A percentile compares a stretch with the other conserved stretches of the same genome.
Evolutionary conservation across 2,329 filamentous ascomycete genomes (phyloP).

Genomic region (Hypoxylon sp.): DNA sequence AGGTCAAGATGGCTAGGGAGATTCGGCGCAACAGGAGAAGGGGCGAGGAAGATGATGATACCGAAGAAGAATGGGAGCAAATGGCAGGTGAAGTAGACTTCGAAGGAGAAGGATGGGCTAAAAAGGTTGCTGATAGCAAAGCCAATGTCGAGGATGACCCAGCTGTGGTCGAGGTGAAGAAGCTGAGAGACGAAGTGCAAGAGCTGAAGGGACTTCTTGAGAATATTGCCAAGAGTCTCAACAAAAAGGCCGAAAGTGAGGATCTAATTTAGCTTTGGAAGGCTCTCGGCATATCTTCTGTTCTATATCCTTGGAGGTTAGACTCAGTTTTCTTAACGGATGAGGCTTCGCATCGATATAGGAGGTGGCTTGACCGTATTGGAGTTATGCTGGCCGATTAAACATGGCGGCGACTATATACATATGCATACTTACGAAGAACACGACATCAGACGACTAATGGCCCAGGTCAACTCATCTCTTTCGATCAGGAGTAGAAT

Average conservation of each 20-base stretch:
- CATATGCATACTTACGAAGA: not conserved
- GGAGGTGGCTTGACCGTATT: not conserved
- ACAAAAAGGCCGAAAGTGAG: conserved; percentile 39
- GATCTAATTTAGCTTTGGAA: conserved; percentile 33
- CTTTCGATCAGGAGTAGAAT: not conserved
- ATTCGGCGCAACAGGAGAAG: conserved; percentile 81
- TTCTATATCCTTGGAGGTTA: not conserved
- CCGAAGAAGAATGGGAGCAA: conserved; percentile 94
- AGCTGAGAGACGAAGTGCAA: conserved; percentile 71
- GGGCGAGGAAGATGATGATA: conserved; percentile 92
- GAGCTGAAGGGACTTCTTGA: conserved; percentile 68
- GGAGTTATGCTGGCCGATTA: not conserved
- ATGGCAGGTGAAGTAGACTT: conserved; percentile 80
- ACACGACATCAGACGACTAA: not conserved
- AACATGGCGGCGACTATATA: not conserved
- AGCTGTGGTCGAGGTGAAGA: conserved; percentile 77
- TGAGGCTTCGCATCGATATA: not conserved
- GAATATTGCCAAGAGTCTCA: conserved; percentile 45
- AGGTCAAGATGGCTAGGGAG: conserved; percentile 74
- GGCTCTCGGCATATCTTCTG: not conserved
- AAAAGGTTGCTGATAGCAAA: conserved; percentile 80
- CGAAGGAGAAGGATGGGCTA: conserved; percentile 86
- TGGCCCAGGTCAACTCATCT: not conserved
- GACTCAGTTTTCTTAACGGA: not conserved
- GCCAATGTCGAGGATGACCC: conserved; percentile 87